Base-by-base conservation (phyloP, 176 grass and related monocot genomes). In the Metroxylon sagu region DNA sequence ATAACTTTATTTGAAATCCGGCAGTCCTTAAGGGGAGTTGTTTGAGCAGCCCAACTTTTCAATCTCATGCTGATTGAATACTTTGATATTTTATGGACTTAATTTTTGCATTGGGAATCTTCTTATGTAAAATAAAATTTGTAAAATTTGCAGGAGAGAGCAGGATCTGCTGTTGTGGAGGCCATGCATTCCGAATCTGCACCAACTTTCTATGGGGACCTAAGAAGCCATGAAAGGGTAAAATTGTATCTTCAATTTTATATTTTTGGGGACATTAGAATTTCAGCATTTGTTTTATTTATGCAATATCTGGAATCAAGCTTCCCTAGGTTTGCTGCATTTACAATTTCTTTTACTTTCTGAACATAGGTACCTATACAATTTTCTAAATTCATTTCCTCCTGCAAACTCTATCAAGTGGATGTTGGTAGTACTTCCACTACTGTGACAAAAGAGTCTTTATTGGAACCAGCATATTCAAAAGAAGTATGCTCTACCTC, bases 141-240 rank as follows among this genome's bases (percentile, higher is more conserved):
- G 52, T 25, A 59, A 54, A 28, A 62, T 53, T 72, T 81, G 52
- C 64, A 97, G 92, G 87, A 71, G 82, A 88, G 77, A 72, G 84
- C 85, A 54, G 92, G 81, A 16, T 71, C 69, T 61, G 84, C 61
- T 59, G 48, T 64, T 15, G 78, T 97, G 18, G 83, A 97, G 63
- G 92, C 84, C 48, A 97, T 97, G 92, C 61, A 88, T 71, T 91
- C 87, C 1, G 83, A 74, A 75, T 79, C 79, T 26, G 84, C 65
- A 17, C 78, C 69, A 57, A 71, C 91, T 16, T 97, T 91, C 57
- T 88, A 88, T 18, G 87, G 87, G 21, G 84, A 97, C 76, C 76
- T 97, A 17, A 97, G 83, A 91, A 82, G 83, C 75, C 92, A 97
- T 67, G 92, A 97, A 64, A 91, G 83, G 81, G 92, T 52, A 77